phyloP scores from a whole-genome alignment of 805 yeast genomes.

The Barnettozyma populi region DNA sequence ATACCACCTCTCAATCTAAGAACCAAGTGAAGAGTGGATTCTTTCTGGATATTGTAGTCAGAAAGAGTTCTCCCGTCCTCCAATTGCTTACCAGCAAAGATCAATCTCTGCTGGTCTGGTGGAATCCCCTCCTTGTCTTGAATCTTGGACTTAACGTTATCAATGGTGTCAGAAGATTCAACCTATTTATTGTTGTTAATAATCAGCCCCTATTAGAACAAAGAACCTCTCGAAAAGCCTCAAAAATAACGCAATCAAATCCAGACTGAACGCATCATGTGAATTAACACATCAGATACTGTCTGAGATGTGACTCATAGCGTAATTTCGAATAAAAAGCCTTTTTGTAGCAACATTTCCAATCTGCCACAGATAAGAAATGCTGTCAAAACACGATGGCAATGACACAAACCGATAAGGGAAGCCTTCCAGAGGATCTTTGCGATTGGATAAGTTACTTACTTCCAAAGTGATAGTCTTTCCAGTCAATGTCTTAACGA shows the following conservation, averaged over 20 bases:
- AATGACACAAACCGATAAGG: conserved; percentile 4
- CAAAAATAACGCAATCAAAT: background rate
- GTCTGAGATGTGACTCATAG: no score
- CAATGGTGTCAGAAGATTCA: conserved; percentile 95
- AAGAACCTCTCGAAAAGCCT: background rate
- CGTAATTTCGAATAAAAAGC: background rate
- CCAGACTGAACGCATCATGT: no score
- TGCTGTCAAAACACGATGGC: conserved; percentile 5
- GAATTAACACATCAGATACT: no score
- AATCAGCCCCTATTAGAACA: background rate
- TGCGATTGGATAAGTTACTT: conserved; percentile 12
- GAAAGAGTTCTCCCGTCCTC: conserved; percentile 93
- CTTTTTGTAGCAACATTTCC: background rate
- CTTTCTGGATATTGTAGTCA: conserved; percentile 93
- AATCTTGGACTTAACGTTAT: conserved; percentile 89
- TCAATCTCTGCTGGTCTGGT: conserved; percentile 98
- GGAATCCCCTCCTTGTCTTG: conserved; percentile 99
- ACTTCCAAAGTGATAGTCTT: conserved; percentile 79
- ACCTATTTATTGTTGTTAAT: conserved; percentile 85
- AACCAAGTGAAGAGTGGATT: conserved; percentile 80
- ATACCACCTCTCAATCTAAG: conserved; percentile 84
- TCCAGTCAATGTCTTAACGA: conserved; percentile 86
- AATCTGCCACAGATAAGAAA: background rate
- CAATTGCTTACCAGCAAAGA: conserved; percentile 91
- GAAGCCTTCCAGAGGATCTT: conserved; percentile 3